Evolutionary conservation across 805 yeast species (phyloP).

Genomic region (Candida verbasci): DNA sequence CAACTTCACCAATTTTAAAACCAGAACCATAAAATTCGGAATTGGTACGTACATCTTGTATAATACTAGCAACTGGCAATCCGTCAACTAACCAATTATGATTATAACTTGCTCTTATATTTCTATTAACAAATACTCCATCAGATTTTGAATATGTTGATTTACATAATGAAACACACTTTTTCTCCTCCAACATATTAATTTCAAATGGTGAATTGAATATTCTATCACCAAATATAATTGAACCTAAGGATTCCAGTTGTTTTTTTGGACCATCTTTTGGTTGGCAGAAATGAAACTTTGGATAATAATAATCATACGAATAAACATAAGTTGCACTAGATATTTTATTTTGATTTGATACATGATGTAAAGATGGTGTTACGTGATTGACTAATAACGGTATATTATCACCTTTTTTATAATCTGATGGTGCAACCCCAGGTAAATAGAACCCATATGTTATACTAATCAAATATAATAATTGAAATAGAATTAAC

Average conservation of each 20-base stretch:
- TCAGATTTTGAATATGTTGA: slow-evolving; percentile 59
- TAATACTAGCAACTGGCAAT: slow-evolving; percentile 77
- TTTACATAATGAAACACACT: slow-evolving; percentile 67
- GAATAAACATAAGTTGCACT: slow-evolving; percentile 61
- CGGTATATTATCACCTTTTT: slow-evolving; percentile 66
- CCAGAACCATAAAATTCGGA: slow-evolving; percentile 73
- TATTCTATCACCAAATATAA: slow-evolving; percentile 92
- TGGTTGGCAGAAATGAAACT: slow-evolving; percentile 83
- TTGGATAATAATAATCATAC: slow-evolving; percentile 77
- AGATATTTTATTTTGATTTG: slow-evolving; percentile 24
- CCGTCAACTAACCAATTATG: slow-evolving; percentile 96
- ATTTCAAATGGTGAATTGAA: slow-evolving; percentile 87
- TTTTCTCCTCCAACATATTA: slow-evolving; percentile 66
- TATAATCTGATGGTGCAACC: slow-evolving; percentile 89
- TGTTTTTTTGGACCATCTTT: slow-evolving; percentile 62
- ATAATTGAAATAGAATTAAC: too few relatives aligned
- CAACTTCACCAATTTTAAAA: slow-evolving; percentile 71
- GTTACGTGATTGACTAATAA: slow-evolving; percentile 87
- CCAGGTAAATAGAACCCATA: slow-evolving; percentile 88
- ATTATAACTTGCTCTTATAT: slow-evolving; percentile 76
- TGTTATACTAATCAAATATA: slow-evolving; percentile 15
- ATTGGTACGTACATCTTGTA: slow-evolving; percentile 54
- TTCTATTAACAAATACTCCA: slow-evolving; percentile 68
- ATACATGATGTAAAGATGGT: slow-evolving; percentile 53
- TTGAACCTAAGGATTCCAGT: slow-evolving; percentile 87